These are phyloP conservation scores for Carpinus viminea DNA, from an alignment of 306 rosid species.

Conservation along the genomic window DNA sequence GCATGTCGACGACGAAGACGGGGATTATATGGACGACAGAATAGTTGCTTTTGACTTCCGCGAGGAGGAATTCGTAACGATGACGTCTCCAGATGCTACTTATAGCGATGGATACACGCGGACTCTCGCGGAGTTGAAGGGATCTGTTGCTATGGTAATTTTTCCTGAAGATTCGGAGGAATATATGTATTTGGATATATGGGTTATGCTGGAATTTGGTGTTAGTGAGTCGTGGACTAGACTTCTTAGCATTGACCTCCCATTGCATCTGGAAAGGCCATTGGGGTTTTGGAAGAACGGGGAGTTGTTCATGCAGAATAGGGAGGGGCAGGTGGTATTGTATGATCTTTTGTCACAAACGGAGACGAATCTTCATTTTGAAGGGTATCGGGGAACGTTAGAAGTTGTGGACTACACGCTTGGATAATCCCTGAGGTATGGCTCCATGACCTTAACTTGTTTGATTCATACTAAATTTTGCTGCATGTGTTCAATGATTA, in stretches of 20 bases:
- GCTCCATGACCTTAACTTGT: too few species aligned
- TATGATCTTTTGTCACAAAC: background rate
- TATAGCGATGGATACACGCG: background rate
- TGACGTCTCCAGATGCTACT: background rate
- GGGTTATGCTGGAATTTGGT: slow-evolving; percentile 3
- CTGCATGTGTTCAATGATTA: too few species aligned
- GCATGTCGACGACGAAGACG: background rate
- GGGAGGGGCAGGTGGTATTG: background rate
- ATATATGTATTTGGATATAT: background rate
- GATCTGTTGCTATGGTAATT: background rate
- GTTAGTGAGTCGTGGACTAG: background rate
- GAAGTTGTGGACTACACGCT: background rate
- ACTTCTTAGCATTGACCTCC: background rate
- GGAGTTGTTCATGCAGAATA: background rate
- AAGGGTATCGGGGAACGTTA: background rate
- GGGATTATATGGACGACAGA: too few species aligned
- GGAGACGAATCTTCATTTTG: background rate
- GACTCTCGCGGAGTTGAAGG: background rate
- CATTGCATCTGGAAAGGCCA: background rate
- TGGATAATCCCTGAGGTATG: too few species aligned
- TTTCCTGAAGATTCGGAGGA: background rate
- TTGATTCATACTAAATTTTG: too few species aligned
- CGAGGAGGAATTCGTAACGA: background rate
- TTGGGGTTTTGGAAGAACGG: slow-evolving; percentile 5
- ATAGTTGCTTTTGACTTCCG: background rate